Base-by-base conservation (phyloP, 202 grass and related monocot genomes). In the Panicum hallii region DNA sequence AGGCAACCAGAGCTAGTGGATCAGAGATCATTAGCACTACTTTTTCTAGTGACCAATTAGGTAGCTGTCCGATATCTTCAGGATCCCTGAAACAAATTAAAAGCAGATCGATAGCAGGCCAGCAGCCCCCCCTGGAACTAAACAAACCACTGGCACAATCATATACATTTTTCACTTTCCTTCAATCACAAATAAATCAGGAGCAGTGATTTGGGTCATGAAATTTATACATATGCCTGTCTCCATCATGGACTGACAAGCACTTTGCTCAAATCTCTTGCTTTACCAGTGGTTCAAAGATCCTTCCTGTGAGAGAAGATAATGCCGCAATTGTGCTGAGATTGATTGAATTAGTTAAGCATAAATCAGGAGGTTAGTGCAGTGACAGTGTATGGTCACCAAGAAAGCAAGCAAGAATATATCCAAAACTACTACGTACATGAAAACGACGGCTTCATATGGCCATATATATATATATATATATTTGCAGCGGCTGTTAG, bases 41-140 rank as follows among this genome's bases (percentile, higher is more conserved):
- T 61, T 63, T 63, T 52, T 11, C 40, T 64, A 80, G 77, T 67
- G 77, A 56, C 77, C 68, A 66, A 80, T 74, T 80, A 80, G 84
- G 84, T 80, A 80, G 76, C 36, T 80, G 57, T 65, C 84, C 55
- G 46, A 79, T 45, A 17, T 44, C 67, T 73, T 28, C 20, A 58
- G 22, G 67, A 17, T 63, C 22, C 32, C 67, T 44, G 55, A 79
- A 72, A 56, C 43, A 54, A 79, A 62, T 11, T 12, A 62, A 62
- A 62, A 72, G 74, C 83, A 63, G 43, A 72, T 72, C 22, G 12
- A 49, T 47, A 72, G 44, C 44, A 49, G 49, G 49, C 54, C 26
- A 79, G 43, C 42, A 8, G 74, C 75, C n/a, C 55, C 44, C 45
- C 32, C 32, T 55, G 66, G 38, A 65, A 58, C 76, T 73, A 73